These are phyloP conservation scores for Aspergillus fijiensis DNA, from an alignment of 2,329 filamentous ascomycete genomes.

Conservation along the genomic window DNA sequence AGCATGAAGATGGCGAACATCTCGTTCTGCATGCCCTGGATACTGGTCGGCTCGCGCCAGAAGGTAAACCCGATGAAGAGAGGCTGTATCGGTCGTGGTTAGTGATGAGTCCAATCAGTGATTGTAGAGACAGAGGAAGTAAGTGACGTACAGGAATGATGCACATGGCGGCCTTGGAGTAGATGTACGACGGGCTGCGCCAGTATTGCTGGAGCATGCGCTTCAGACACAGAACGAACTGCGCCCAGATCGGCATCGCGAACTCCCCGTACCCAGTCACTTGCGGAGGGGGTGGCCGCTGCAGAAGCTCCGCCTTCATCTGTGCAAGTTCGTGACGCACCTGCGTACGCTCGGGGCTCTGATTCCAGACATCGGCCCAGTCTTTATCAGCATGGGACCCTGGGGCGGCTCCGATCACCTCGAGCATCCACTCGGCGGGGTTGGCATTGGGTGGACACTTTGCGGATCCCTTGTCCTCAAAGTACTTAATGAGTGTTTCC, in stretches of 20 bases:
- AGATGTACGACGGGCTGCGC: constrained; percentile 84
- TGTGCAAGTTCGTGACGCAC: constrained; percentile 50
- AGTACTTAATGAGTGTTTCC: constrained; percentile 58
- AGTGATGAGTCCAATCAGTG: background rate
- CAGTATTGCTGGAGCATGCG: constrained; percentile 89
- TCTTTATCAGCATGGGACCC: constrained; percentile 60
- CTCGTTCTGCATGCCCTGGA: constrained; percentile 83
- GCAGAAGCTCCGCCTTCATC: constrained; percentile 30
- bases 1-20: constrained; percentile 87
- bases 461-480: constrained; percentile 61
- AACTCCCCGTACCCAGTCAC: constrained; percentile 69
- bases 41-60: constrained; percentile 67
- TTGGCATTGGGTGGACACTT: constrained; percentile 63
- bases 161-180: constrained; percentile 72
- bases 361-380: constrained; percentile 62
- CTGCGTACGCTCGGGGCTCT: constrained; percentile 54
- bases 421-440: constrained; percentile 67
- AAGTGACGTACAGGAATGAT: constrained; percentile 60
- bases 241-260: constrained; percentile 67
- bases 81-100: constrained; percentile 42
- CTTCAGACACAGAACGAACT: constrained; percentile 65
- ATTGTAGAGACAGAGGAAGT: constrained; percentile 34
- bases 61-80: constrained; percentile 84
- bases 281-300: constrained; percentile 36
- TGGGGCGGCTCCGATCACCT: constrained; percentile 57